Base-by-base conservation (phyloP, 495 filamentous ascomycete genomes). In the Polyplosphaeria fusca region DNA sequence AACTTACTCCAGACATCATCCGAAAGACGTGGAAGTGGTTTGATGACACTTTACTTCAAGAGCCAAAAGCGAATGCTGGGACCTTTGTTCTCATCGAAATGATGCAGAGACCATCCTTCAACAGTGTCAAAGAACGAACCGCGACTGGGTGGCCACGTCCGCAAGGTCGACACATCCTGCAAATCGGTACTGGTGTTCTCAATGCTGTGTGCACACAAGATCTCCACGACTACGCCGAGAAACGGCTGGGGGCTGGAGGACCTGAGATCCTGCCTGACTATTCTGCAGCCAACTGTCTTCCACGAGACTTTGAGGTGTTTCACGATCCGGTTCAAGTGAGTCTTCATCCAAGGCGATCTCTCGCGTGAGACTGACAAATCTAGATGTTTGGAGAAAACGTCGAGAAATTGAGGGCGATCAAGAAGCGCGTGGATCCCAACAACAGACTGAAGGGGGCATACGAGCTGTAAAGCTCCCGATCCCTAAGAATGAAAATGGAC, bases 351-450 rank as follows among this genome's bases (percentile, higher is more conserved):
- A n/a, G 7, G n/a, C 30, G 37, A 1, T 45, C 46, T 22, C 20
- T 37, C 22, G 51, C 59, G 25, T 52, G 52, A 38, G 51, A 16
- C 64, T 70, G 20, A 49, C 61, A 48, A 27, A 53, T 13, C 26
- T 50, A 64, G 50, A 60, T 70, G 30, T 70, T 67, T 57, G 66
- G 66, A 7, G 60, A 60, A 55, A 68, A 70, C 25, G 60, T 49
- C 14, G 55, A 61, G 13, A 67, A 46, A 47, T 28, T 70, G 64
- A 53, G 32, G 43, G 49, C 27, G 24, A 22, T 67, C 27, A 68
- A 69, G 60, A 49, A 49, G 43, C 55, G 39, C 16, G 64, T 61
- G 22, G 66, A 66, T 52, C 68, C 68, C 32, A 54, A 58, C 16
- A 38, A 47, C 11, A 48, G 46, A 32, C 39, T 61, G 40, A 55